Conservation (phyloP, 2,329 filamentous ascomycete genomes). For the Grosmannia penicillata region DNA sequence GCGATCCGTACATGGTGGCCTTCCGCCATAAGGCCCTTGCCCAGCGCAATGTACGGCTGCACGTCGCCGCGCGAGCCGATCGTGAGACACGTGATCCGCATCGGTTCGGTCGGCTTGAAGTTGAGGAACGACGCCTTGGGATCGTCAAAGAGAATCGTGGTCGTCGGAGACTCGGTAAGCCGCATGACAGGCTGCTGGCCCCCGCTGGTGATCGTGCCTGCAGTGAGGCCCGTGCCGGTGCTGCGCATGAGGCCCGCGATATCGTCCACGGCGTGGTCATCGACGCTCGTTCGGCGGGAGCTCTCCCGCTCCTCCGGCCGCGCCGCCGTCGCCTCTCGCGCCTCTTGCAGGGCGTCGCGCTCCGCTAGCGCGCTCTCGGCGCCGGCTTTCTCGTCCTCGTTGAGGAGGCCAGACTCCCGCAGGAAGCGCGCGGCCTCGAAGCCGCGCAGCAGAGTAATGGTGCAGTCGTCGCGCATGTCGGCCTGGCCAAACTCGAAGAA, state of each 20-base stretch:
- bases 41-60: slow-evolving; percentile 92
- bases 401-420: slow-evolving; percentile 52
- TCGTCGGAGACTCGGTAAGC: slow-evolving; percentile 48
- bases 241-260: no score
- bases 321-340: slow-evolving; percentile 36
- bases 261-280: no score
- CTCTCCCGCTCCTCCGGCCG: neutral
- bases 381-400: slow-evolving; percentile 52
- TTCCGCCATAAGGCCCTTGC: slow-evolving; percentile 76
- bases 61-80: slow-evolving; percentile 94
- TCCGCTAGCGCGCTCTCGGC: slow-evolving; percentile 67
- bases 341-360: slow-evolving; percentile 64
- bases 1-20: slow-evolving; percentile 80
- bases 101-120: slow-evolving; percentile 68
- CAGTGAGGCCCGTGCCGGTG: no score
- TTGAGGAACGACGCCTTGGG: slow-evolving; percentile 75
- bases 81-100: slow-evolving; percentile 83
- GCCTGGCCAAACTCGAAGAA: slow-evolving; percentile 83
- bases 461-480: slow-evolving; percentile 77
- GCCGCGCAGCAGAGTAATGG: slow-evolving; percentile 62
- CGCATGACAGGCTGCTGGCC: no score
- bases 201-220: slow-evolving; percentile 21
- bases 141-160: slow-evolving; percentile 83
- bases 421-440: slow-evolving; percentile 60
- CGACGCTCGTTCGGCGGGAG: no score